Evolutionary conservation across 305 asterid genomes (phyloP).

Genomic region (Solanum chacoense): DNA sequence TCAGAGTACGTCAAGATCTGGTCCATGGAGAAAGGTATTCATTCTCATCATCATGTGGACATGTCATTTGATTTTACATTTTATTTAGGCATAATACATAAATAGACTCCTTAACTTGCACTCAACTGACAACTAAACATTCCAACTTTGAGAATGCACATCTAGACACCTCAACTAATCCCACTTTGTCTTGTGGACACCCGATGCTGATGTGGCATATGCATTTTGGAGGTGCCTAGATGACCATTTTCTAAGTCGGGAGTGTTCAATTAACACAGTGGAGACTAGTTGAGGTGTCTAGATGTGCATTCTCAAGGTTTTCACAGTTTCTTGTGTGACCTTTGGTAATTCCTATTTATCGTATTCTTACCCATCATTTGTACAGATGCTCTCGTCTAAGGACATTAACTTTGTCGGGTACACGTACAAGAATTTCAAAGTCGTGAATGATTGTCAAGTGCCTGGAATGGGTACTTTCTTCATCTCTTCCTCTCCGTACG

Average conservation of each 20-base stretch:
- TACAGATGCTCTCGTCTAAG: conserved; percentile 91
- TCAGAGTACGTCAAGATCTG: conserved; percentile 12
- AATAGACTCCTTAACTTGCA: not conserved
- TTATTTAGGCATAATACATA: not conserved
- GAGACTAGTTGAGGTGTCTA: not conserved
- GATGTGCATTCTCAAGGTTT: not conserved
- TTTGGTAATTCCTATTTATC: conserved; percentile 4
- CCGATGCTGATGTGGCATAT: not conserved
- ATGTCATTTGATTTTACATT: not conserved
- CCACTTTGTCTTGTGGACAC: not conserved
- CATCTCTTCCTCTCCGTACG: conserved; percentile 1
- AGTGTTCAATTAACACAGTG: not conserved
- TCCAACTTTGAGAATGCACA: not conserved
- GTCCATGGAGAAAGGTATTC: conserved; percentile 19
- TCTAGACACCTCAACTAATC: not conserved
- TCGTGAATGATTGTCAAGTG: conserved; percentile 89
- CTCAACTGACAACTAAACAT: not conserved
- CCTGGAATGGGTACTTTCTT: conserved; percentile 81
- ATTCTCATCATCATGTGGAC: not conserved
- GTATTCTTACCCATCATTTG: conserved; percentile 6
- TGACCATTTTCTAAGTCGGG: not conserved
- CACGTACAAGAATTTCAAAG: conserved; percentile 91
- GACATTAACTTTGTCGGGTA: conserved; percentile 92
- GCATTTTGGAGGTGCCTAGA: not conserved
- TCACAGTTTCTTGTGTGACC: not conserved